Base-by-base conservation (phyloP, 768 basidiomycete genomes). In the Auricularia cornea region DNA sequence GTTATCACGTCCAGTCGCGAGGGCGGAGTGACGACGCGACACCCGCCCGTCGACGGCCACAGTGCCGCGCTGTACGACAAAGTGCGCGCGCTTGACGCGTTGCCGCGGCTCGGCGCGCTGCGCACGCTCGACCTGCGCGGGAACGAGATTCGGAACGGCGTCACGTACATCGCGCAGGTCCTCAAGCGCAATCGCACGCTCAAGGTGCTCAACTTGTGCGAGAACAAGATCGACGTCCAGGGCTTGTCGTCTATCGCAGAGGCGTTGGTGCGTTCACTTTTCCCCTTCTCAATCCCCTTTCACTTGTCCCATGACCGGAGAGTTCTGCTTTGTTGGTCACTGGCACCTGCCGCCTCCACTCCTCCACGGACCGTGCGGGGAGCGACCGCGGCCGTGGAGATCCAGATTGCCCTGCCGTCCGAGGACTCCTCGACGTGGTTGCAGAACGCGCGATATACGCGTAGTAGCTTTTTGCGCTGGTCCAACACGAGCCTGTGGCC, bases 131-230 rank as follows among this genome's bases (percentile, higher is more conserved):
- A 98, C 79, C 74, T 99, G 65, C 86, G 86, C 71, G 90, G 90
- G 3, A 99, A 98, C 72, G 97, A 99, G 75, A 80, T 98, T 28
- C 79, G 89, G 70, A 11, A 8, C n/a, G 95, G 96, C 0, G 88
- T 98, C 38, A 84, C 83, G 0, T 98, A 97, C 70, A 84, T 98
- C 59, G 89, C 94, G 0, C 95, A 98, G 74, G 96, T 98, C 0
- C 78, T 98, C 66, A 98, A 98, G 72, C 87, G 96, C 40, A 98
- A 99, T 74, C 80, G 94, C 52, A 98, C 96, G 3, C 79, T 98
- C 52, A 97, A 96, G 74, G 88, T 98, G 4, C 80, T 98, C 29
- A 98, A 98, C 73, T 76, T 98, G 60, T 89, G 90, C 69, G 96
- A 98, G 72, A 98, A 98, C 73, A 93, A 90, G 72, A 83, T 99